phyloP scores from a whole-genome alignment of 257 asterid genomes.

The Ilex aquifolium region DNA sequence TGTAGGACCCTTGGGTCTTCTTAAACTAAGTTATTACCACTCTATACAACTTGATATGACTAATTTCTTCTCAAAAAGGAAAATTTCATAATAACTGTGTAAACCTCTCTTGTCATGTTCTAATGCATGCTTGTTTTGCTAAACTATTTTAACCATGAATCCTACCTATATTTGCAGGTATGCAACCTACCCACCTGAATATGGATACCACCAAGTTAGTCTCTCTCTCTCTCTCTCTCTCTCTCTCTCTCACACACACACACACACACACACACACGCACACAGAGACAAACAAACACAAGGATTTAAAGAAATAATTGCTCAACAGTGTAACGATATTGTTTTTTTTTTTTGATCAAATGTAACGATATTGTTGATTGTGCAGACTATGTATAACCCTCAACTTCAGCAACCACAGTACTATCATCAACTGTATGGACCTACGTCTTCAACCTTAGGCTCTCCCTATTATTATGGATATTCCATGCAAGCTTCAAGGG shows the following conservation, averaged over 20 bases:
- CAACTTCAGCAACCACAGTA: constrained; percentile 71
- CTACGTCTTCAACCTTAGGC: constrained; percentile 34
- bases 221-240: not conserved
- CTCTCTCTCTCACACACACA: not conserved
- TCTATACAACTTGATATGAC: too few relatives aligned
- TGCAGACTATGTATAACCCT: constrained; percentile 69
- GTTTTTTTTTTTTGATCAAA: not conserved
- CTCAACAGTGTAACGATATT: too few relatives aligned
- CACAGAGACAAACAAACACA: not conserved
- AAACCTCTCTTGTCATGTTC: constrained; percentile 1
- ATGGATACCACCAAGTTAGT: constrained; percentile 71
- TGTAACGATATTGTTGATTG: not conserved
- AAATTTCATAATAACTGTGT: too few relatives aligned
- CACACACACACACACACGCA: too few relatives aligned
- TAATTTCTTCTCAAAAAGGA: too few relatives aligned
- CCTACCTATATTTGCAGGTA: constrained; percentile 36
- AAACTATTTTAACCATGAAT: not conserved
- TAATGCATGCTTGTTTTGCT: not conserved
- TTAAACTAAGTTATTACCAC: too few relatives aligned
- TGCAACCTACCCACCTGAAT: constrained; percentile 62
- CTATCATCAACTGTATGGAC: constrained; percentile 60
- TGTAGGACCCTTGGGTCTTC: too few relatives aligned
- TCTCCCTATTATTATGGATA: constrained; percentile 72
- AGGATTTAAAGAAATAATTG: too few relatives aligned
- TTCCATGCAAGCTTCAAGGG: constrained; percentile 56